A percentile compares a stretch with the other conserved stretches of the same genome.
phyloP scores from a whole-genome alignment of 2,329 filamentous ascomycete species.

The Penicillium sp. region DNA sequence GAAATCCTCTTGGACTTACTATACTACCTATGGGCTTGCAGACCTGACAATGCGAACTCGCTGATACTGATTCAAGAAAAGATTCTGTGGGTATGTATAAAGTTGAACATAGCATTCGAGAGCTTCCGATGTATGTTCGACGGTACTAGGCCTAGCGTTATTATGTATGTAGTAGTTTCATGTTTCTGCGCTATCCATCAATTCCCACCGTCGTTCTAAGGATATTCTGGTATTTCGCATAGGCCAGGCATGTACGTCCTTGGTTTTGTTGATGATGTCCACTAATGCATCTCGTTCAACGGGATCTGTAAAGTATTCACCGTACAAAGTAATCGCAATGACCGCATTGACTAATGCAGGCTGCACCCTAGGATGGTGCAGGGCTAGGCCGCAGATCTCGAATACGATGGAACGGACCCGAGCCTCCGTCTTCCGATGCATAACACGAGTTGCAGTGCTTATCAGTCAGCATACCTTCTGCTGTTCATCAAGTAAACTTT shows the following conservation, averaged over 20 bases:
- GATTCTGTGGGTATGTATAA: too few species aligned
- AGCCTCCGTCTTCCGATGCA: constrained; percentile 18
- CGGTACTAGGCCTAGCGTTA: neutral
- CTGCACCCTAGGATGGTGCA: constrained; percentile 11
- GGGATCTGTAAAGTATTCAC: constrained; percentile 20
- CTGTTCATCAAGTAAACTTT: neutral
- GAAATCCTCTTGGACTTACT: neutral
- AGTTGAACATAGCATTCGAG: too few species aligned
- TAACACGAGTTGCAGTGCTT: constrained; percentile 10
- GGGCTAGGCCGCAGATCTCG: constrained; percentile 19
- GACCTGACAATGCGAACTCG: too few species aligned
- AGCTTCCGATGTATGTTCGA: neutral
- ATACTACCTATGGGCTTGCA: neutral
- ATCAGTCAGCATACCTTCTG: neutral
- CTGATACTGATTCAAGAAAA: too few species aligned
- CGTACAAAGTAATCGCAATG: constrained; percentile 18
- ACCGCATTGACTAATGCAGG: constrained; percentile 25
- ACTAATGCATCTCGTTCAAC: constrained; percentile 18
- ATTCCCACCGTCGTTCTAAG: constrained; percentile 32
- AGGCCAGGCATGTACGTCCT: constrained; percentile 33
- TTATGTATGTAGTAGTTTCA: neutral
- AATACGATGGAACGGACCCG: constrained; percentile 21
- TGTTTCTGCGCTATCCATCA: constrained; percentile 51
- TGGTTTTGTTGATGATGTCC: constrained; percentile 17
- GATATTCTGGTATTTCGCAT: constrained; percentile 28